Evolutionary conservation across 495 filamentous ascomycete genomes (phyloP), one percentile per base, ranked within the genome.

Genomic region (Neurospora intermedia): DNA sequence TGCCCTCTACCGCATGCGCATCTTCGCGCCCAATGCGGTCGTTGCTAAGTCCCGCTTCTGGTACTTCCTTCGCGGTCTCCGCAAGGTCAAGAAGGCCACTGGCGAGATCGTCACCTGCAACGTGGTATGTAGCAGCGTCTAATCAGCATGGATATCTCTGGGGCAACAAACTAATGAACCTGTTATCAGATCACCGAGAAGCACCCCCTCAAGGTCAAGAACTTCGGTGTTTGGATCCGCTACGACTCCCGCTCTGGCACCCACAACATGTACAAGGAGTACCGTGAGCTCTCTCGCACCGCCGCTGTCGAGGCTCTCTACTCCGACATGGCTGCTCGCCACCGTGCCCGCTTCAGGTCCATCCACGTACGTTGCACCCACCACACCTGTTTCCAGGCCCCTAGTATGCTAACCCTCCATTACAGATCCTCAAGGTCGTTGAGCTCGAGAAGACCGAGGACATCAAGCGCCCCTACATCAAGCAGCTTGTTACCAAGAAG

Each of bases 231-330:
- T 89, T 99, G 96, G 96, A 92, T 99, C 87, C 95, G 96, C 81
- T 99, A 99, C 88, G 94, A 99, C 87, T 98, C 96, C 70, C 96
- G 96, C 85, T 98, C 96, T 79, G 96, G 96, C 78, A 99, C 96
- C 78, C 96, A 99, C 93, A 99, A 99, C 91, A 99, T 99, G 96
- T 99, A 99, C 93, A 98, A 98, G 89, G 96, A 99, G 89, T 98
- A 98, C 90, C 92, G 96, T 83, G 96, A 98, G 89, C 92, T 97
- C 88, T 94, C 92, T 81, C 89, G 96, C 84, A 92, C 90, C 75
- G 95, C 94, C 74, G 96, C 96, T 75, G 96, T 99, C 75, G 93
- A 98, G 86, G 87, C 94, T 77, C 90, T 99, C 83, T 99, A 99
- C 90, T 93, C 97, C 87, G 96, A 99, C 85, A 98, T 99, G 96